Conservation (phyloP, 2,329 filamentous ascomycete genomes). For the Ophiostoma montium region DNA sequence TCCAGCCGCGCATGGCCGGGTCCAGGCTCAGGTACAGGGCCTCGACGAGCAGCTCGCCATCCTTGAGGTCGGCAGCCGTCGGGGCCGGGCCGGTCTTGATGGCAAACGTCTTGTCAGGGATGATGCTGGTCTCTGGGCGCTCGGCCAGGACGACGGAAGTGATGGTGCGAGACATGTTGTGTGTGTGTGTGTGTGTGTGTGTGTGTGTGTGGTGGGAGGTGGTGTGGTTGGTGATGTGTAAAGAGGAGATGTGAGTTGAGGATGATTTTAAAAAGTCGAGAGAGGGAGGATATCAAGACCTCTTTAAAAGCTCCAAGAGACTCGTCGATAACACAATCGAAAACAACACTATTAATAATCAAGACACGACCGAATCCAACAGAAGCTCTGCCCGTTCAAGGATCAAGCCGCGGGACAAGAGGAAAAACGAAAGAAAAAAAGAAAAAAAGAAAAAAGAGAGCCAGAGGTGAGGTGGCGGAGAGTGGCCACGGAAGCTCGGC, state of each 20-base stretch:
- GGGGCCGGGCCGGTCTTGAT: conserved; percentile 36
- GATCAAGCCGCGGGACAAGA: not conserved
- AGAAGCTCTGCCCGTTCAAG: not conserved
- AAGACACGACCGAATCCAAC: too few relatives aligned
- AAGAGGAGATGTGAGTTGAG: not conserved
- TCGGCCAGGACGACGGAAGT: conserved; percentile 44
- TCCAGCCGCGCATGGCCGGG: conserved; percentile 50
- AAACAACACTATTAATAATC: too few relatives aligned
- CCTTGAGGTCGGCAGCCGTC: conserved; percentile 30
- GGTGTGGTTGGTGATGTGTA: not conserved
- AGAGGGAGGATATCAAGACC: too few relatives aligned
- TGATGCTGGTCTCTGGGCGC: conserved; percentile 44
- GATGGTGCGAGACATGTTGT: conserved; percentile 9
- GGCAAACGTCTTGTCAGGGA: conserved; percentile 52
- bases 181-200: too few relatives aligned
- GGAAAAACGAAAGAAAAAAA: not conserved
- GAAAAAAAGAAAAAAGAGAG: not conserved
- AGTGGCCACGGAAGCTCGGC: too few relatives aligned
- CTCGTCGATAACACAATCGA: too few relatives aligned
- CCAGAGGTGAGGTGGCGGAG: too few relatives aligned
- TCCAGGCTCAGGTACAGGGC: conserved; percentile 43
- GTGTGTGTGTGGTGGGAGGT: not conserved
- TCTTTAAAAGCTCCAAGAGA: too few relatives aligned
- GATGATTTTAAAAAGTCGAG: too few relatives aligned
- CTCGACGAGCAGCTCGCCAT: conserved; percentile 38